Percentiles rank a stretch among this genome's conserved stretches.
These are phyloP conservation scores for Cryphonectria naterciae DNA, from an alignment of 2,329 filamentous ascomycete species.

Conservation along the genomic window DNA sequence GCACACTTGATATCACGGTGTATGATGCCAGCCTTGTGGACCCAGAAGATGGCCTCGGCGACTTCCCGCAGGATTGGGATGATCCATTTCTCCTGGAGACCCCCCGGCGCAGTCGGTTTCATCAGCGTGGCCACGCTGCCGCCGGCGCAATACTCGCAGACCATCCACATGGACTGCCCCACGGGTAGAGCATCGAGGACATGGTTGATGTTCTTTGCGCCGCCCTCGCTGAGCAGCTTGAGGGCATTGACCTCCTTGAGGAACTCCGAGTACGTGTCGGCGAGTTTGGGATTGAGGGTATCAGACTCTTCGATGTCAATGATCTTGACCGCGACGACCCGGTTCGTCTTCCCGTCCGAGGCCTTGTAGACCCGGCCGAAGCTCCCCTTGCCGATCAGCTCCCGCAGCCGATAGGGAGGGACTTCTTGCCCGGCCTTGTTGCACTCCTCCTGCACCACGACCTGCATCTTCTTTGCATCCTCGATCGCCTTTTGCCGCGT, in stretches of 20 bases:
- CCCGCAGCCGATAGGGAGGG: conserved; percentile 69
- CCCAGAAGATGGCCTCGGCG: conserved; percentile 68
- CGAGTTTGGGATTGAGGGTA: conserved; percentile 64
- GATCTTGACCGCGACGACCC: conserved; percentile 77
- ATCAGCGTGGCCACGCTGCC: conserved; percentile 78
- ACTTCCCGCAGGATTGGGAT: conserved; percentile 70
- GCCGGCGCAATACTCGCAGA: conserved; percentile 84
- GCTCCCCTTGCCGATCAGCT: conserved; percentile 75
- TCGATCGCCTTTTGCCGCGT: conserved; percentile 65
- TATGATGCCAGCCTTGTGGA: conserved; percentile 70
- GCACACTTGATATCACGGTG: conserved; percentile 76
- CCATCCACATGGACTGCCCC: conserved; percentile 82
- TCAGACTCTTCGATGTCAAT: conserved; percentile 83
- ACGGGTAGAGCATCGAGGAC: conserved; percentile 80
- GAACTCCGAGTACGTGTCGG: conserved; percentile 71
- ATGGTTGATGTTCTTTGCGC: conserved; percentile 78
- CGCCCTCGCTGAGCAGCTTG: conserved; percentile 72
- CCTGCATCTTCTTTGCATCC: conserved; percentile 73
- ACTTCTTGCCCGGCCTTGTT: conserved; percentile 61
- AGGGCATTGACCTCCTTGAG: conserved; percentile 72
- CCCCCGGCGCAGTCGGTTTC: conserved; percentile 68
- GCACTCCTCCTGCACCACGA: conserved; percentile 64
- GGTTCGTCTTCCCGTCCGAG: conserved; percentile 47
- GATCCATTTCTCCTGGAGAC: conserved; percentile 72
- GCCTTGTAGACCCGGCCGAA: conserved; percentile 77